Base-by-base conservation (phyloP, 495 filamentous ascomycete genomes). In the Hamigera avellanea region DNA sequence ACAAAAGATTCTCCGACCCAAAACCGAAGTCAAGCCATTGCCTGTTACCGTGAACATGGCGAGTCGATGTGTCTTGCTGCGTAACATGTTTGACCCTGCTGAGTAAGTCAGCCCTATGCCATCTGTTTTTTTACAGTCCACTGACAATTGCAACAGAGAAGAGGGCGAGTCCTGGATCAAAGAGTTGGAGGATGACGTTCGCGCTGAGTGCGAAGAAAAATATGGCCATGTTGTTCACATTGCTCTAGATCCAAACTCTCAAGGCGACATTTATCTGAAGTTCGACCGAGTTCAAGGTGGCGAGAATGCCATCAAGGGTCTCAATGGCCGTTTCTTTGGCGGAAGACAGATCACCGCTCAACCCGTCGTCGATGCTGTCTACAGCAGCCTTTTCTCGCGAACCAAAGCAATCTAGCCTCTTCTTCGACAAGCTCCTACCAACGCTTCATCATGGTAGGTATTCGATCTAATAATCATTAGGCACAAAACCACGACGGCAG, bases 191-290 rank as follows among this genome's bases (percentile, higher is more conserved):
- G 83, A 89, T 53, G 93, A 99, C 49, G 84, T 99, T 49, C 78
- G 83, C 59, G 68, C 71, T 48, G 93, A 99, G 69, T 95, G 91
- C 57, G 85, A 93, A 63, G 71, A 79, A 44, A 93, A 91, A 69
- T 99, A 95, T 70, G 93, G 93, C 54, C 83, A 87, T 54, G 87
- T 99, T 54, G 86, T 95, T 66, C 93, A 99, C 76, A 94, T 95
- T 64, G 72, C 85, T 53, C 67, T 95, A 68, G 89, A 95, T 73
- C 74, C 84, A 44, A 94, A 91, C 59, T 86, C 83, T 36, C 75
- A 83, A 55, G 93, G 93, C 62, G 93, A 96, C 52, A 89, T 99
- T 51, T 99, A 95, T 61, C 75, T 96, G 53, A 96, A 96, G 61
- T 99, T 96, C 56, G 85, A 95, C 64, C 80, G 84, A 42, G 84